These are phyloP conservation scores for Sporopachydermia quercuum DNA, from an alignment of 805 yeast genomes.

Conservation along the genomic window DNA sequence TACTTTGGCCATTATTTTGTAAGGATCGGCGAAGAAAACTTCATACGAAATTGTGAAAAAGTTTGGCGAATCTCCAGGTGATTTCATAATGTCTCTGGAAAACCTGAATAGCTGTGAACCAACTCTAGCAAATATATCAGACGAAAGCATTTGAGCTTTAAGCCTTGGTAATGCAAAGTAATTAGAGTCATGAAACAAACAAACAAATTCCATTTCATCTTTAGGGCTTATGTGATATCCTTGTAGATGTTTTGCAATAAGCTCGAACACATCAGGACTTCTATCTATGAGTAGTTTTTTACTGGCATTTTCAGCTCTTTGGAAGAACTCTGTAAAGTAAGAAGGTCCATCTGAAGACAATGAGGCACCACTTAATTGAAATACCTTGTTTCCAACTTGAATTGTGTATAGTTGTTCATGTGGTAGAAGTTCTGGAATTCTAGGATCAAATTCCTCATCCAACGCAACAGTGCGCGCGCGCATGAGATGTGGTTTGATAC, in stretches of 20 bases:
- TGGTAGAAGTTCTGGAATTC: slow-evolving; percentile 30
- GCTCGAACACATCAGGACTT: slow-evolving; percentile 51
- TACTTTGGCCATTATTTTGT: slow-evolving; percentile 20
- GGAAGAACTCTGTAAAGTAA: slow-evolving; percentile 65
- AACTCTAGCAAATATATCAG: slow-evolving; percentile 40
- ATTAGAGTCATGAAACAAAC: slow-evolving; percentile 52
- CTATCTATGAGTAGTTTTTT: slow-evolving; percentile 52
- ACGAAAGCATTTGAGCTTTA: slow-evolving; percentile 29
- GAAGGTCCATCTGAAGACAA: slow-evolving; percentile 79
- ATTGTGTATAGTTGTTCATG: slow-evolving; percentile 55
- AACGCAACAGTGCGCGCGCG: no score
- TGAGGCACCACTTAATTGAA: slow-evolving; percentile 69
- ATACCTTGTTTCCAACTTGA: slow-evolving; percentile 52
- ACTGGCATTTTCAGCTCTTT: slow-evolving; percentile 20
- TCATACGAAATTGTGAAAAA: slow-evolving; percentile 53
- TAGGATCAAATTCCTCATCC: background rate
- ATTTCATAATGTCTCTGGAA: slow-evolving; percentile 35
- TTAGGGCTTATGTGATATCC: slow-evolving; percentile 59
- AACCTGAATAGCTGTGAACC: slow-evolving; percentile 49
- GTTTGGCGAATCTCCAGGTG: slow-evolving; percentile 64
- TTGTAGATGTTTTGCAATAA: slow-evolving; percentile 58
- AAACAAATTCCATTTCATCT: slow-evolving; percentile 44
- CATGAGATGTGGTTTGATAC: no score
- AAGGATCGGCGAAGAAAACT: slow-evolving; percentile 35
- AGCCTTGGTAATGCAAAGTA: slow-evolving; percentile 55